Conservation (phyloP, 495 filamentous ascomycete genomes). For the Penicillium cinerascens region DNA sequence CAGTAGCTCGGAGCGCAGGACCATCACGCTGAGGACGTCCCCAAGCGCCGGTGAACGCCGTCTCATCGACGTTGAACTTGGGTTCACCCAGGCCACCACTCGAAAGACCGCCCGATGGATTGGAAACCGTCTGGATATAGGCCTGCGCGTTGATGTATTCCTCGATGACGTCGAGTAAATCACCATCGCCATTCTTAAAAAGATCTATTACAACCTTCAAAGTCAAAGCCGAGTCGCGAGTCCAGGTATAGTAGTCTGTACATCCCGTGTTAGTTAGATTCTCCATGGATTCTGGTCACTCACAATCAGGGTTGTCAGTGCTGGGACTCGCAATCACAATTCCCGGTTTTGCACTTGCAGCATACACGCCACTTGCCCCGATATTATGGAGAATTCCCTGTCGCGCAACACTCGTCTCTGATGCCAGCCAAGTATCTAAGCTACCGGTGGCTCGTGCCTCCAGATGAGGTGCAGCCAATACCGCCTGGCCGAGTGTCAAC, state of each 20-base stretch:
- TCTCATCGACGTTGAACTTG: constrained; percentile 54
- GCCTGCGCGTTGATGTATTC: constrained; percentile 55
- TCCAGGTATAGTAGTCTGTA: constrained; percentile 61
- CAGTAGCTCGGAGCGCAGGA: constrained; percentile 64
- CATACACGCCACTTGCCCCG: constrained; percentile 49
- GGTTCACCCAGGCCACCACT: constrained; percentile 45
- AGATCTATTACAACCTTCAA: constrained; percentile 59
- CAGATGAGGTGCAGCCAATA: constrained; percentile 21
- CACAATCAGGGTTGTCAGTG: constrained; percentile 58
- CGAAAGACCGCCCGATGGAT: constrained; percentile 55
- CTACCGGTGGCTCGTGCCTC: constrained; percentile 17
- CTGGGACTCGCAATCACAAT: constrained; percentile 62
- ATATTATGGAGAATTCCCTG: constrained; percentile 58
- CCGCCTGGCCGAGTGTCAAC: constrained; percentile 20
- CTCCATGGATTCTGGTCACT: constrained; percentile 32
- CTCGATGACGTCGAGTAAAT: constrained; percentile 53
- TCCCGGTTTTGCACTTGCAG: constrained; percentile 45
- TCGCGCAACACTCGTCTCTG: constrained; percentile 49
- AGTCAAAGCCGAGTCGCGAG: constrained; percentile 64
- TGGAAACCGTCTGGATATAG: constrained; percentile 57
- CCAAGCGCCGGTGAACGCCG: constrained; percentile 61
- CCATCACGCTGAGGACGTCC: constrained; percentile 71
- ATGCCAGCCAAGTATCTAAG: constrained; percentile 50
- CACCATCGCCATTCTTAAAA: constrained; percentile 53
- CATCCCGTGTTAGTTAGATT: constrained; percentile 20